These are phyloP conservation scores for Aspergillus sclerotioniger DNA, from an alignment of 495 filamentous ascomycete genomes.

Conservation along the genomic window DNA sequence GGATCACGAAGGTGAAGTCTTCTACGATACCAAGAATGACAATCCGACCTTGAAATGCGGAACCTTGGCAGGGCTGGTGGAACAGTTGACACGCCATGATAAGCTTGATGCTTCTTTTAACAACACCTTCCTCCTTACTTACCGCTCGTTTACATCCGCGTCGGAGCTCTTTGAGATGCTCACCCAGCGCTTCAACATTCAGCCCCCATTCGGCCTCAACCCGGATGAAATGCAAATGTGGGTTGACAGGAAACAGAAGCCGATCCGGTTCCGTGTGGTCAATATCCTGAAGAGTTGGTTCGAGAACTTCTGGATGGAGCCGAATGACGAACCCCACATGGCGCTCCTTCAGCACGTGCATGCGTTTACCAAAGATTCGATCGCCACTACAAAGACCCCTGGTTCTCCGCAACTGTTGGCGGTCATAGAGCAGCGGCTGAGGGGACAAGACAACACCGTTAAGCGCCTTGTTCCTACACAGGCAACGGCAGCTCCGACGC, in stretches of 20 bases:
- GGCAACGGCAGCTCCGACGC: slow-evolving; percentile 71
- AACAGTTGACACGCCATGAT: slow-evolving; percentile 93
- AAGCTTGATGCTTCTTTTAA: slow-evolving; percentile 94
- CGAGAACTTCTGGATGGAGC: slow-evolving; percentile 98
- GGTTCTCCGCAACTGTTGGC: slow-evolving; percentile 77
- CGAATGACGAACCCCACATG: slow-evolving; percentile 75
- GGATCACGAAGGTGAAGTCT: slow-evolving; percentile 86
- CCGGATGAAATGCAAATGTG: slow-evolving; percentile 78
- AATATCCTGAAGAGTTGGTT: slow-evolving; percentile 99
- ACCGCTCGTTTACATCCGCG: slow-evolving; percentile 90
- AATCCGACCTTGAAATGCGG: slow-evolving; percentile 79
- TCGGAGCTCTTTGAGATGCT: slow-evolving; percentile 89
- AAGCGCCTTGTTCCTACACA: slow-evolving; percentile 85
- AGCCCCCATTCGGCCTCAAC: slow-evolving; percentile 82
- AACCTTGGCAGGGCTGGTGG: slow-evolving; percentile 85
- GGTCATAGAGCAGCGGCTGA: slow-evolving; percentile 80
- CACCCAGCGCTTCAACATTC: slow-evolving; percentile 84
- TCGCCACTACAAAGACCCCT: slow-evolving; percentile 88
- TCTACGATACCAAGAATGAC: slow-evolving; percentile 77
- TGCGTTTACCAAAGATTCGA: slow-evolving; percentile 85
- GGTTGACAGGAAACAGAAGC: slow-evolving; percentile 92
- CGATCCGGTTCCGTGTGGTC: slow-evolving; percentile 91
- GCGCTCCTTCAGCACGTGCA: slow-evolving; percentile 84
- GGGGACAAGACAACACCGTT: slow-evolving; percentile 80
- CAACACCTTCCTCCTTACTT: slow-evolving; percentile 95